Percentiles rank a stretch among this genome's conserved stretches.
Conservation (phyloP, 1,139 yeast species). For the Yamadazyma diddensiae region DNA sequence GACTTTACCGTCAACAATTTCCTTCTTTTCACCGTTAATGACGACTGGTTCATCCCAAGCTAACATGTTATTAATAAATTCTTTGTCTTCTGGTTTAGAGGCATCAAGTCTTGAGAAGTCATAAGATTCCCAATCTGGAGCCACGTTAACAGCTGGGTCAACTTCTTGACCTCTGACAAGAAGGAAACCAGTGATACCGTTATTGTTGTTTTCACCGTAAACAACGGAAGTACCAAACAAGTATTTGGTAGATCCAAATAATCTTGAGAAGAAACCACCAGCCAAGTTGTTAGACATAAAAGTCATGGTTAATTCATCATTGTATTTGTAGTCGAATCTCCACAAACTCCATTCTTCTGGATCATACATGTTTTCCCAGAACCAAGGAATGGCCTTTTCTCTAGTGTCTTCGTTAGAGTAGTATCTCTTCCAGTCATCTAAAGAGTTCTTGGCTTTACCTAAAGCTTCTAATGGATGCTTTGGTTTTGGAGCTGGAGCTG, state of each 20-base stretch:
- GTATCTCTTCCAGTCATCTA: conserved; percentile 95
- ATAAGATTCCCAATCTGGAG: conserved; percentile 95
- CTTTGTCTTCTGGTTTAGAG: conserved; percentile 32
- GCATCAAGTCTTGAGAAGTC: conserved; percentile 44
- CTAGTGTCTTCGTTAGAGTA: conserved; percentile 99
- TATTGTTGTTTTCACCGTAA: conserved; percentile 97
- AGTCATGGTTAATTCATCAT: conserved; percentile 93
- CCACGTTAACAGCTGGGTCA: conserved; percentile 93
- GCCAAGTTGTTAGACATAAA: conserved; percentile 98
- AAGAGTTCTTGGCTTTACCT: conserved; percentile 66
- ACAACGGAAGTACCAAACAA: conserved; percentile 92
- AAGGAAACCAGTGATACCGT: conserved; percentile 95
- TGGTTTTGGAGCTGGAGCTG: conserved; percentile 60
- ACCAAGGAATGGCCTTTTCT: conserved; percentile 92
- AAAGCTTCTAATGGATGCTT: conserved; percentile 90
- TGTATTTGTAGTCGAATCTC: conserved; percentile 96
- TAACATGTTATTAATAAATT: conserved; percentile 47
- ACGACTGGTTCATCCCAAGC: conserved; percentile 53
- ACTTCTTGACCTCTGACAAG: conserved; percentile 92
- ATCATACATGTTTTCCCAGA: conserved; percentile 90
- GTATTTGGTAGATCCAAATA: conserved; percentile 87
- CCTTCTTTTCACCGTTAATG: conserved; percentile 42
- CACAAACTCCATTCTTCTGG: conserved; percentile 92
- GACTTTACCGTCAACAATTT: conserved; percentile 53
- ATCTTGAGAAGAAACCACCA: conserved; percentile 98